A percentile compares a stretch with the other conserved stretches of the same genome.
Conservation (phyloP, 108 stramenopile genomes). For the Cyclotella atomus region DNA sequence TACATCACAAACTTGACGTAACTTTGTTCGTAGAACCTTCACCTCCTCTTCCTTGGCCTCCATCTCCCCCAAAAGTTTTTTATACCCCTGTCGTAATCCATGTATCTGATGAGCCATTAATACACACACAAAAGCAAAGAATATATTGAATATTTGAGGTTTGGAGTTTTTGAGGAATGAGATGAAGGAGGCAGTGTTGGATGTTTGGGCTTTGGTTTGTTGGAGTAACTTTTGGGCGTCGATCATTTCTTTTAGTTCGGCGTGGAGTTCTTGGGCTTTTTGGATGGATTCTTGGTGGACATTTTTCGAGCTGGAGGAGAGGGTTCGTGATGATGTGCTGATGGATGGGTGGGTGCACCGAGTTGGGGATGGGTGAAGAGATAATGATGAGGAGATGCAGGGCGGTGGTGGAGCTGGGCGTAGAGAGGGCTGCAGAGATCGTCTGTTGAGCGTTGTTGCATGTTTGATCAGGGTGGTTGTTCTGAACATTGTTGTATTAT, state of each 20-base stretch:
- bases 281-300: constrained; percentile 30
- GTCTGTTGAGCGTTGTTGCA: background rate
- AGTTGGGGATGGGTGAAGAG: background rate
- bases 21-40: constrained; percentile 9
- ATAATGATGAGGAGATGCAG: background rate
- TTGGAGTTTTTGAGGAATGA: constrained; percentile 43
- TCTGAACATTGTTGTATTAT: background rate
- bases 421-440: too few species aligned
- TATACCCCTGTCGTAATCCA: constrained; percentile 33
- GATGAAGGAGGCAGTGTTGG: constrained; percentile 20
- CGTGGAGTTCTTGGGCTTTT: constrained; percentile 44
- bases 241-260: constrained; percentile 45
- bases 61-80: constrained; percentile 33
- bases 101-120: constrained; percentile 54
- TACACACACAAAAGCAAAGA: constrained; percentile 55
- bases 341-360: background rate
- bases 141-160: constrained; percentile 50
- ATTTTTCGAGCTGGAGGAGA: constrained; percentile 19
- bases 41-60: constrained; percentile 31
- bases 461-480: background rate
- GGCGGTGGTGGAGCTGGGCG: too few species aligned
- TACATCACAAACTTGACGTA: constrained; percentile 12
- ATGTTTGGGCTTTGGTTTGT: constrained; percentile 22
- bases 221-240: constrained; percentile 7
- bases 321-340: background rate